Base-by-base conservation (phyloP, 331 rosid genomes). In the Stylosanthes scabra region DNA sequence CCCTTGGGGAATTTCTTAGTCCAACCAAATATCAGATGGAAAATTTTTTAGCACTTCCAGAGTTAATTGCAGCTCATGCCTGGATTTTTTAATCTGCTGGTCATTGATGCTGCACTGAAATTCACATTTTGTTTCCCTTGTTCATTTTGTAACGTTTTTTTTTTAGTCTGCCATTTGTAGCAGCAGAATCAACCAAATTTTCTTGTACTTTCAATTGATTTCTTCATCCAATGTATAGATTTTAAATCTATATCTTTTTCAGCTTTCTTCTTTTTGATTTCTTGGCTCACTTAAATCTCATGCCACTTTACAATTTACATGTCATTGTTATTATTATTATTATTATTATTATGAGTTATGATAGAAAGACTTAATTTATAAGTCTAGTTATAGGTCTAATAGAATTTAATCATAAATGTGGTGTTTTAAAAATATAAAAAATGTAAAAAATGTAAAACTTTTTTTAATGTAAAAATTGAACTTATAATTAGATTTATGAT, bases 51-150 rank as follows among this genome's bases (percentile, higher is more conserved):
- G 72, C 29, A 2, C 68, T 61, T 52, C 25, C 78, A 61, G 68
- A 67, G 82, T 74, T 78, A n/a, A 40, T 15, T 65, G 80, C 85
- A 67, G 86, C 82, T 59, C 74, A 34, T 68, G 70, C 66, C 64
- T 46, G 59, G 67, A 78, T 74, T 80, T 80, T 74, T 75, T 66
- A 46, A 78, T 80, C 83, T 47, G 86, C 81, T 72, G 81, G 80
- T 80, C 88, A 74, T 82, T 66, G 72, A 92, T 64, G 34, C 72
- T 71, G 64, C 59, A 12, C 52, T 67, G 49, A 45, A 45, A 62
- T 67, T 49, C 80, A 61, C 71, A 63, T 70, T 78, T 47, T 72
- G 54, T 68, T 75, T 65, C 44, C 59, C 39, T 72, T 64, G 74
- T 68, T 81, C 56, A 74, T 82, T 74, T 64, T 63, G 75, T 74